These are phyloP conservation scores for Tulasnella calospora DNA, from an alignment of 768 basidiomycete genomes.

Conservation along the genomic window DNA sequence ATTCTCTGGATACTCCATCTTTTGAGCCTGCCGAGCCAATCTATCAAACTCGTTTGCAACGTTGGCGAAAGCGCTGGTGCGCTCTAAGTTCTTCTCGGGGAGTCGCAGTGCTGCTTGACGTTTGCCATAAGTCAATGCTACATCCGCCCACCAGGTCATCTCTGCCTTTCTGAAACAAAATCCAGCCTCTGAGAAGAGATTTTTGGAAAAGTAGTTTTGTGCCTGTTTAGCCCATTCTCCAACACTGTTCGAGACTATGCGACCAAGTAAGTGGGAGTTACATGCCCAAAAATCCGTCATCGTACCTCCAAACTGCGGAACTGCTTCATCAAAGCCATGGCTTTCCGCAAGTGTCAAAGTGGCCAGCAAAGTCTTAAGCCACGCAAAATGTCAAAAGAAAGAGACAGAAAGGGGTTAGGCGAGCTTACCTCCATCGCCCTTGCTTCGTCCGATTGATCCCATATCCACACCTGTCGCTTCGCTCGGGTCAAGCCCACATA, in stretches of 20 bases:
- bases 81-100: not conserved
- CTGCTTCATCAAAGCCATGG: too few relatives aligned
- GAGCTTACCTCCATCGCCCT: too few relatives aligned
- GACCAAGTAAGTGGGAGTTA: not conserved
- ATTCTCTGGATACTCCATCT: not conserved
- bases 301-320: too few relatives aligned
- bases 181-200: not conserved
- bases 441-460: slow-evolving; percentile 9
- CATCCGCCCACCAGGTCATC: not conserved
- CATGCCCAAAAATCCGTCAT: not conserved
- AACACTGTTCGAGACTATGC: not conserved
- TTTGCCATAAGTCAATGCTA: slow-evolving; percentile 11
- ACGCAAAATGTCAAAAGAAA: too few relatives aligned
- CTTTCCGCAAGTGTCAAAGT: too few relatives aligned
- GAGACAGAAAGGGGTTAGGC: too few relatives aligned
- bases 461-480: slow-evolving; percentile 23
- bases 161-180: slow-evolving; percentile 20
- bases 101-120: slow-evolving; percentile 20
- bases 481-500: slow-evolving; percentile 27
- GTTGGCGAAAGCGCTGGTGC: too few relatives aligned
- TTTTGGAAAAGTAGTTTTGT: not conserved
- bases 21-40: not conserved
- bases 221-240: slow-evolving; percentile 15
- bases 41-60: not conserved
- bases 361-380: too few relatives aligned